These are phyloP conservation scores for Friedmanniomyces simplex DNA, from an alignment of 495 filamentous ascomycete genomes.

Conservation along the genomic window DNA sequence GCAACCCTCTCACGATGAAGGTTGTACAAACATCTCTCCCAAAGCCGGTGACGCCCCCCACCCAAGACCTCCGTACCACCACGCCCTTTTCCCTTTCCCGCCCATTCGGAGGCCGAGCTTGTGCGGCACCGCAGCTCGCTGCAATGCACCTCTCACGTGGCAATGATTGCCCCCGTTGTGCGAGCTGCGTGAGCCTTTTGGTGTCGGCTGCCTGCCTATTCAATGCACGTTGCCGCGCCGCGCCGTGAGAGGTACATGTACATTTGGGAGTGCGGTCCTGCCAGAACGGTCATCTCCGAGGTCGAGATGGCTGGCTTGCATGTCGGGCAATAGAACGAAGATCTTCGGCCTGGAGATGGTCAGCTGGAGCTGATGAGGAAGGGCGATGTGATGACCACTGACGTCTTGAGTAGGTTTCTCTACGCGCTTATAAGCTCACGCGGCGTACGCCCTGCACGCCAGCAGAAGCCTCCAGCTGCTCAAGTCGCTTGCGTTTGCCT, in stretches of 20 bases:
- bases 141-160: conserved; percentile 4
- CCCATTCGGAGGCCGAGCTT: neutral
- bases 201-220: neutral
- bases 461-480: neutral
- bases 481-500: neutral
- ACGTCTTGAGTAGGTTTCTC: neutral
- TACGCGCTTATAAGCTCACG: neutral
- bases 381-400: neutral
- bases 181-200: neutral
- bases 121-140: neutral
- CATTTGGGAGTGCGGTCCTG: neutral
- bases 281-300: neutral
- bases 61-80: neutral
- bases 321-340: neutral
- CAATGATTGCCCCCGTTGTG: neutral
- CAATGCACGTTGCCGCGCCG: neutral
- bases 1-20: too few relatives aligned
- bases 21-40: too few relatives aligned
- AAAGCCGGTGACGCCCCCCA: too few relatives aligned
- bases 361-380: neutral
- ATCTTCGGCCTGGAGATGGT: neutral
- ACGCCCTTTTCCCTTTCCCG: neutral
- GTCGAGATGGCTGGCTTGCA: neutral
- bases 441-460: neutral
- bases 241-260: neutral